Evolutionary conservation across 768 basidiomycete genomes (phyloP).

Genomic region (Rhodotorula paludigena): DNA sequence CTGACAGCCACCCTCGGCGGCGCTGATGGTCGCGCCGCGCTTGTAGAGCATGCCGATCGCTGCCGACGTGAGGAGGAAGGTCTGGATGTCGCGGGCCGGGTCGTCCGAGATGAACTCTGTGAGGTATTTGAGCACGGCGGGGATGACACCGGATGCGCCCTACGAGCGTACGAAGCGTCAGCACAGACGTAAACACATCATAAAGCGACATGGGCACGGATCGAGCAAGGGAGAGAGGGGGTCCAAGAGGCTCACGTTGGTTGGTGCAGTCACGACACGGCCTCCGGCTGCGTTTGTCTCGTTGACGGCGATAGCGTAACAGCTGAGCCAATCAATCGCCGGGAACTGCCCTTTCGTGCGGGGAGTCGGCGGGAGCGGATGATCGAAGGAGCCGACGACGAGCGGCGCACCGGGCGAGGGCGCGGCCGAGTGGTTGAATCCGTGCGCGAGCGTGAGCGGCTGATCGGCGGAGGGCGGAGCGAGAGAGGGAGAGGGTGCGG

Average conservation of each 20-base stretch:
- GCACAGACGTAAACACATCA: no score
- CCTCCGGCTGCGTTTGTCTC: conserved; percentile 92
- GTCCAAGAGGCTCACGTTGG: not conserved
- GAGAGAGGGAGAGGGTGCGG: not conserved
- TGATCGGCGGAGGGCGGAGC: not conserved
- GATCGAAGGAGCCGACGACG: conserved; percentile 22
- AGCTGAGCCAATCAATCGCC: conserved; percentile 85
- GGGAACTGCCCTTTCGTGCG: conserved; percentile 72
- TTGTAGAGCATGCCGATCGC: conserved; percentile 93
- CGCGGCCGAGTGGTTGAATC: not conserved
- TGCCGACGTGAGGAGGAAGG: conserved; percentile 78
- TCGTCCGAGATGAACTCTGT: conserved; percentile 80
- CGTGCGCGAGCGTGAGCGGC: conserved; percentile 1
- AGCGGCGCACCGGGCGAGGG: conserved; percentile 17
- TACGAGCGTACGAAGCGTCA: conserved; percentile 49
- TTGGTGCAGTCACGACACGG: conserved; percentile 80
- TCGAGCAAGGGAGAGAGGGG: not conserved
- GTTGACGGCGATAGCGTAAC: conserved; percentile 78
- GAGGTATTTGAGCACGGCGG: conserved; percentile 58
- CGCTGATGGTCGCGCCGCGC: conserved; percentile 91
- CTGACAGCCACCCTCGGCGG: conserved; percentile 86
- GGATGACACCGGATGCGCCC: conserved; percentile 86
- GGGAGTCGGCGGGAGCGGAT: conserved; percentile 33
- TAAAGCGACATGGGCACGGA: no score
- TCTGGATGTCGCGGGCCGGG: conserved; percentile 76